A percentile compares a stretch with the other conserved stretches of the same genome.
phyloP scores from a whole-genome alignment of 179 eudicot species.

The Sideroxylon spinosum region DNA sequence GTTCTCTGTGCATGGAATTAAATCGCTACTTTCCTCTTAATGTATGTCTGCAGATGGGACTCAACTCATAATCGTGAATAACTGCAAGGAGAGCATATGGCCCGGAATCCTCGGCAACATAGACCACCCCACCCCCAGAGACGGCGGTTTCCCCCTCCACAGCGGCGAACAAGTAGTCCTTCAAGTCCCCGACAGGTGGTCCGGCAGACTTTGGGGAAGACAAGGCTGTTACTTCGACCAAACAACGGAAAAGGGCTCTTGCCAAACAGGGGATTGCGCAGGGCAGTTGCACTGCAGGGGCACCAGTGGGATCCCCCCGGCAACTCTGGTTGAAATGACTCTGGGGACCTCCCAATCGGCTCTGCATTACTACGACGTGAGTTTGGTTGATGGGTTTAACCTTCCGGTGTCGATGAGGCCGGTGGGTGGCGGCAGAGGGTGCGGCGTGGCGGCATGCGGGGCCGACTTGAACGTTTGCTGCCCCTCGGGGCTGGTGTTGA shows the following conservation, averaged over 20 bases:
- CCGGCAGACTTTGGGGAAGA: slow-evolving; percentile 70
- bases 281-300: slow-evolving; percentile 51
- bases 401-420: slow-evolving; percentile 62
- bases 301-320: slow-evolving; percentile 53
- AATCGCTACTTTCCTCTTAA: background rate
- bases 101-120: slow-evolving; percentile 57
- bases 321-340: slow-evolving; percentile 62
- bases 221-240: slow-evolving; percentile 58
- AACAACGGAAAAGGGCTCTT: slow-evolving; percentile 33
- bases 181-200: slow-evolving; percentile 49
- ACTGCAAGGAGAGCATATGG: slow-evolving; percentile 57
- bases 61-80: slow-evolving; percentile 56
- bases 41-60: slow-evolving; percentile 41
- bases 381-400: slow-evolving; percentile 53
- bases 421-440: slow-evolving; percentile 52
- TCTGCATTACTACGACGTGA: slow-evolving; percentile 53
- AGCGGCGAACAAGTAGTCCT: slow-evolving; percentile 41
- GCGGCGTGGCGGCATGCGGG: slow-evolving; percentile 60
- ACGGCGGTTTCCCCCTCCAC: slow-evolving; percentile 62
- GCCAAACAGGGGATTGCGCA: slow-evolving; percentile 63
- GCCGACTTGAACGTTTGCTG: slow-evolving; percentile 53
- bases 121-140: slow-evolving; percentile 41
- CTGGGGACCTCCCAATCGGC: slow-evolving; percentile 45
- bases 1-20: background rate
- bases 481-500: slow-evolving; percentile 53